Evolutionary conservation across 2,329 filamentous ascomycete genomes (phyloP).

Genomic region (Aspergillus phoenicis): DNA sequence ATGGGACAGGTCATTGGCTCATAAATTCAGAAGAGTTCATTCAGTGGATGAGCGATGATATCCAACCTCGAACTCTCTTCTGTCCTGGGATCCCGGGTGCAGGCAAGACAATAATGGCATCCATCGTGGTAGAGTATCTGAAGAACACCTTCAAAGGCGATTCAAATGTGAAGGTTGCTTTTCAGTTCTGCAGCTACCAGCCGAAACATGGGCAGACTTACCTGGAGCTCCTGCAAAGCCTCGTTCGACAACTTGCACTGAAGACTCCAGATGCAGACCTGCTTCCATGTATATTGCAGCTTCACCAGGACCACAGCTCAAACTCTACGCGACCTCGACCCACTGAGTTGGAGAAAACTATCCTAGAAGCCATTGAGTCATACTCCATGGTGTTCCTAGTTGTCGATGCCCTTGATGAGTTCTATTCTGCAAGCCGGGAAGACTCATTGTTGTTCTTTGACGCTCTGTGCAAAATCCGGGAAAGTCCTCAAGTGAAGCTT

Average conservation of each 20-base stretch:
- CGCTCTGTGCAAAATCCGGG: neutral
- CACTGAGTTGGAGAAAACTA: neutral
- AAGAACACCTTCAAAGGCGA: neutral
- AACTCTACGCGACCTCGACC: slow-evolving; percentile 15
- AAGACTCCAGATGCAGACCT: too few species aligned
- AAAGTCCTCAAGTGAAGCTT: neutral
- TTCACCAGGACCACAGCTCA: neutral
- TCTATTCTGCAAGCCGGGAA: neutral
- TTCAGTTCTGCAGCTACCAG: too few species aligned
- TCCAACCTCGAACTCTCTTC: slow-evolving; percentile 22
- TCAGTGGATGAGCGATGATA: too few species aligned
- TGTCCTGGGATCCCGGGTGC: neutral
- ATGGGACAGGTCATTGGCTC: too few species aligned
- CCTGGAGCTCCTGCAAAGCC: neutral
- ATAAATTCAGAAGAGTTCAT: too few species aligned
- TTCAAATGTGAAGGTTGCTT: neutral
- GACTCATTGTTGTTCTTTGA: neutral
- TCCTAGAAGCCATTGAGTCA: neutral
- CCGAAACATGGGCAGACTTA: too few species aligned
- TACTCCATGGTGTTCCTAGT: neutral
- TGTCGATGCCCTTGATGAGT: slow-evolving; percentile 8
- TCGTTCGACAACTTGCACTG: neutral
- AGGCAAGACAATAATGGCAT: neutral
- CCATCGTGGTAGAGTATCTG: neutral
- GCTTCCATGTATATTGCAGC: neutral